phyloP scores from a whole-genome alignment of 768 basidiomycete genomes.

The Mycena galopus region DNA sequence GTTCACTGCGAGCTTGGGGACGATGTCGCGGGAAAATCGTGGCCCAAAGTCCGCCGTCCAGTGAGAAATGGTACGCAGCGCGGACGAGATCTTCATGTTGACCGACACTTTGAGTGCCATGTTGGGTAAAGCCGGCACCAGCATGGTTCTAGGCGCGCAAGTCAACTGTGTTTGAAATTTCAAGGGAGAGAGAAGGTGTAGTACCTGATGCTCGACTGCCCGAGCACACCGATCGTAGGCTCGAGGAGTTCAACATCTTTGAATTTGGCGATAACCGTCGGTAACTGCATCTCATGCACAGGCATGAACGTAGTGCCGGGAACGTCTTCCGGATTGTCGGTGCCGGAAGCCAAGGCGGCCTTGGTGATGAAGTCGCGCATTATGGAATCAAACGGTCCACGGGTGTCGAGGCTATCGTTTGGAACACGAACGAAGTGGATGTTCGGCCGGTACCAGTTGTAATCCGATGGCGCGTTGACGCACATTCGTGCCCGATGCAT shows the following conservation, averaged over 20 bases:
- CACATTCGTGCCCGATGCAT: conserved; percentile 69
- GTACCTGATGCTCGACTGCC: conserved; percentile 69
- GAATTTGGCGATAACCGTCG: conserved; percentile 59
- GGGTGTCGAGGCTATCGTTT: conserved; percentile 51
- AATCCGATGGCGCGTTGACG: conserved; percentile 48
- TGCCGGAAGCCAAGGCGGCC: conserved; percentile 49
- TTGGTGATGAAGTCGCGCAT: conserved; percentile 48
- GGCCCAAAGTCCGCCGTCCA: conserved; percentile 70
- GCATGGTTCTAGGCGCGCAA: conserved; percentile 55
- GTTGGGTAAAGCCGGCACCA: conserved; percentile 58
- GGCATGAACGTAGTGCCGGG: conserved; percentile 57
- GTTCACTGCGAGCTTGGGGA: conserved; percentile 63
- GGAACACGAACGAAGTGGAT: conserved; percentile 63
- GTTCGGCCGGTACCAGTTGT: conserved; percentile 68
- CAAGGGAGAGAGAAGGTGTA: conserved; percentile 38
- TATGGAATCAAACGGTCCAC: conserved; percentile 58
- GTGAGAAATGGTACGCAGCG: conserved; percentile 70
- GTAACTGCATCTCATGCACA: conserved; percentile 66
- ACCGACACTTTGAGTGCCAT: conserved; percentile 66
- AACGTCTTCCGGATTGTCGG: conserved; percentile 41
- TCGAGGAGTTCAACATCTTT: conserved; percentile 56
- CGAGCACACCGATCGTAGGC: conserved; percentile 54
- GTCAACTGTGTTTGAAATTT: neutral
- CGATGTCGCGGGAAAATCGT: conserved; percentile 63
- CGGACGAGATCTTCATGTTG: conserved; percentile 70